A percentile compares a stretch with the other conserved stretches of the same genome.
phyloP scores from a whole-genome alignment of 345 rosid species.

The Euphorbia lathyris region DNA sequence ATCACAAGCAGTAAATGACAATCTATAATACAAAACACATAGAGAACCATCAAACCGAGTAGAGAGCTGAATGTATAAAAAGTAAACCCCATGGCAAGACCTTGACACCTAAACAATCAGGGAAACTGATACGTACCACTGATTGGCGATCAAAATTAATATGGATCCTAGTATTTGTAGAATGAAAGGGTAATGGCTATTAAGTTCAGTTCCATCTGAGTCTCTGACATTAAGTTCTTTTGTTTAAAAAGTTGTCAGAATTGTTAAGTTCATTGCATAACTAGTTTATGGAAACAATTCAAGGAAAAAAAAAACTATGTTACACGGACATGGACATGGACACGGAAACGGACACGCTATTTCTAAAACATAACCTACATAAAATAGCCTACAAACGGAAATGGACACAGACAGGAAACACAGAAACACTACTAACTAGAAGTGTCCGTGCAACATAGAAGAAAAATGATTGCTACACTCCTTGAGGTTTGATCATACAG shows the following conservation, averaged over 20 bases:
- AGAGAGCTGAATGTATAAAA: neutral
- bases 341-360: too few species aligned
- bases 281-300: neutral
- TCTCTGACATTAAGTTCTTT: neutral
- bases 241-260: too few species aligned
- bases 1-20: neutral
- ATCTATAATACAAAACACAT: neutral
- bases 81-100: neutral
- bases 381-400: too few species aligned
- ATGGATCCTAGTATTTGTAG: neutral
- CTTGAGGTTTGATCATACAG: neutral
- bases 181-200: neutral
- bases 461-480: neutral
- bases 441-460: too few species aligned
- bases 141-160: too few species aligned
- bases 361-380: too few species aligned
- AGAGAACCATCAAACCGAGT: neutral
- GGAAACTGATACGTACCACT: neutral
- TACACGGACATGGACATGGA: too few species aligned
- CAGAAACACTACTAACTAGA: too few species aligned
- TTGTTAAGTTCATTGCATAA: neutral
- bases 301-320: too few species aligned
- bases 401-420: too few species aligned
- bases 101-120: too few species aligned
- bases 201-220: neutral